A percentile compares a stretch with the other conserved stretches of the same genome.
Conservation (phyloP, 306 rosid genomes). For the Erythrophleum fordii region DNA sequence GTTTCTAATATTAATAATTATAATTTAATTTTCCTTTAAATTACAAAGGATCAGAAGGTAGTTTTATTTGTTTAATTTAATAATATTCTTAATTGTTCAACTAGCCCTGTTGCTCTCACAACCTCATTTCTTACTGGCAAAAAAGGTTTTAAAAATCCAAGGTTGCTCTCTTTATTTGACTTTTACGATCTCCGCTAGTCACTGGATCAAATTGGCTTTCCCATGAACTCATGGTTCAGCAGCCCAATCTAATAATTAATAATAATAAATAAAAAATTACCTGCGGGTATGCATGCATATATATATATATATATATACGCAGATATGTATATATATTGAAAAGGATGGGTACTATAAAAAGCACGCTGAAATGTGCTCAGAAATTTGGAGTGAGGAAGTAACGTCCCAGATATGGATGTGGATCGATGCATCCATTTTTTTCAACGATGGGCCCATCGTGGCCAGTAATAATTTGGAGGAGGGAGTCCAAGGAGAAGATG, state of each 20-base stretch:
- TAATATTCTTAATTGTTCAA: too few relatives aligned
- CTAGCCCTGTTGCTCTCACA: background rate
- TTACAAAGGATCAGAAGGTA: too few relatives aligned
- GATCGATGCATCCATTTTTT: background rate
- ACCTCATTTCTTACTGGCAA: background rate
- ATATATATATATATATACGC: background rate
- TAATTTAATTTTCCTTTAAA: too few relatives aligned
- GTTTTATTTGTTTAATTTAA: too few relatives aligned
- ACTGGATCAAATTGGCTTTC: conserved; percentile 16
- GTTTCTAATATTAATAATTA: too few relatives aligned
- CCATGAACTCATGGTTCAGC: conserved; percentile 28
- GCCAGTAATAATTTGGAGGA: background rate
- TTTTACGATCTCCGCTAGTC: background rate
- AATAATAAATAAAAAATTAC: background rate
- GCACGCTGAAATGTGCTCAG: background rate
- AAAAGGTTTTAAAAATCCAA: background rate
- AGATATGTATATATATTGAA: background rate
- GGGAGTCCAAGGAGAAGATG: too few relatives aligned
- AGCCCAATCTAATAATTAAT: too few relatives aligned
- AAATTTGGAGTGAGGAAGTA: too few relatives aligned
- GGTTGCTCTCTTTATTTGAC: background rate
- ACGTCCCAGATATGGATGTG: background rate
- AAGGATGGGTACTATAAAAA: background rate
- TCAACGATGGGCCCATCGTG: background rate
- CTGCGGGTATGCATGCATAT: background rate